These are phyloP conservation scores for Carex cristatella DNA, from an alignment of 176 grass and related monocot genomes.

Conservation along the genomic window DNA sequence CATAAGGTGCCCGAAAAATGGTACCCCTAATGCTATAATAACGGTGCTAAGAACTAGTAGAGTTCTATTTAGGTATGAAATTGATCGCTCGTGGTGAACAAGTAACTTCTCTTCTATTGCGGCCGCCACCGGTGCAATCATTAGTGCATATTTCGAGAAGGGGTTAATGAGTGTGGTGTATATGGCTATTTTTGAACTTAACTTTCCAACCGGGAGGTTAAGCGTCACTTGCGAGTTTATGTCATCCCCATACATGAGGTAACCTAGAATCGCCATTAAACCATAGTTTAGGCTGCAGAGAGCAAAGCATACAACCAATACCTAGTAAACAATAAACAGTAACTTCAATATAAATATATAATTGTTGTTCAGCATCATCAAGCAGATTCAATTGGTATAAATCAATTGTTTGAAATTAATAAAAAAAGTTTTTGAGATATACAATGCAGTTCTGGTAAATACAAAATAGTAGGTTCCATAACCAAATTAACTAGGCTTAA, in stretches of 20 bases:
- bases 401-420: not conserved
- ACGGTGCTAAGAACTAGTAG: conserved; percentile 52
- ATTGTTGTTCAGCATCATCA: not conserved
- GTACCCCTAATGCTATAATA: conserved; percentile 45
- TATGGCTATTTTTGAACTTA: conserved; percentile 61
- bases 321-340: conserved; percentile 14
- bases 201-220: conserved; percentile 55
- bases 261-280: conserved; percentile 55
- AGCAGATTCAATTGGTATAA: not conserved
- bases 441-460: not conserved
- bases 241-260: conserved; percentile 68
- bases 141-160: conserved; percentile 72
- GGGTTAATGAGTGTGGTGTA: conserved; percentile 69
- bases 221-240: conserved; percentile 61
- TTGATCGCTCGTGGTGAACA: conserved; percentile 11
- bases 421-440: not conserved
- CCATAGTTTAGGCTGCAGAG: conserved; percentile 60
- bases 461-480: not conserved
- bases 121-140: conserved; percentile 40
- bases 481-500: not conserved
- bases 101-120: conserved; percentile 54
- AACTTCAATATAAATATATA: not conserved
- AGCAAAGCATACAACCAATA: conserved; percentile 52
- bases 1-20: conserved; percentile 83
- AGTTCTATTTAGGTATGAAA: conserved; percentile 27